phyloP scores from a whole-genome alignment of 2,329 filamentous ascomycete species.

The Diaporthe amygdali region DNA sequence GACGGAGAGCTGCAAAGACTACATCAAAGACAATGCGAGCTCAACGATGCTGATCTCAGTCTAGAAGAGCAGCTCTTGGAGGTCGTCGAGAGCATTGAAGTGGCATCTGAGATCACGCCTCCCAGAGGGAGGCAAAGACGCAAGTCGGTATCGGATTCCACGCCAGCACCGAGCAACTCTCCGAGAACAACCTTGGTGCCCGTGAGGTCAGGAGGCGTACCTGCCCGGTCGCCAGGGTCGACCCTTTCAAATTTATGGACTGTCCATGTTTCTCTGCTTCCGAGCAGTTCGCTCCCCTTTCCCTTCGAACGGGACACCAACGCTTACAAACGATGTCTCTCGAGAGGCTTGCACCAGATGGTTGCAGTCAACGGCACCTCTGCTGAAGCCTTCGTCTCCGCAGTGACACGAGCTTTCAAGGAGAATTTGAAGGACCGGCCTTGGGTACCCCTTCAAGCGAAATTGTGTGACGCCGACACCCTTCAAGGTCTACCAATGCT shows the following conservation, averaged over 20 bases:
- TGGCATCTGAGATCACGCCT: not conserved
- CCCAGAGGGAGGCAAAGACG: conserved; percentile 33
- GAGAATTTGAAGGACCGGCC: conserved; percentile 53
- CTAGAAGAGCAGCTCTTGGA: conserved; percentile 61
- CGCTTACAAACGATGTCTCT: conserved; percentile 65
- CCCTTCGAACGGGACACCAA: conserved; percentile 67
- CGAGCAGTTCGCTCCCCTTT: conserved; percentile 58
- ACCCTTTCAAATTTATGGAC: conserved; percentile 54
- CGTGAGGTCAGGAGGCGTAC: conserved; percentile 30
- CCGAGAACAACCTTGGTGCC: not conserved
- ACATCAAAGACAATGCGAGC: conserved; percentile 53
- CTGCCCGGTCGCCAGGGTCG: conserved; percentile 24
- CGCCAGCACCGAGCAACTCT: not conserved
- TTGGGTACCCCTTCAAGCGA: conserved; percentile 65
- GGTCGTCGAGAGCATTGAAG: conserved; percentile 46
- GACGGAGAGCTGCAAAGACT: conserved; percentile 50
- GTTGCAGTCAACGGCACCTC: conserved; percentile 57
- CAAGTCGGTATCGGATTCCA: conserved; percentile 25
- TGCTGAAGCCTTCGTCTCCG: conserved; percentile 52
- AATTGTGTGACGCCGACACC: conserved; percentile 60
- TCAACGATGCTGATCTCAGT: conserved; percentile 54
- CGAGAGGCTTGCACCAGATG: conserved; percentile 63
- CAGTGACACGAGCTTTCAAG: conserved; percentile 55
- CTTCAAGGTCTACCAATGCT: conserved; percentile 65
- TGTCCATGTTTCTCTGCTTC: conserved; percentile 64